Conservation (phyloP, 164 flowering plant genomes). For the Houttuynia cordata region DNA sequence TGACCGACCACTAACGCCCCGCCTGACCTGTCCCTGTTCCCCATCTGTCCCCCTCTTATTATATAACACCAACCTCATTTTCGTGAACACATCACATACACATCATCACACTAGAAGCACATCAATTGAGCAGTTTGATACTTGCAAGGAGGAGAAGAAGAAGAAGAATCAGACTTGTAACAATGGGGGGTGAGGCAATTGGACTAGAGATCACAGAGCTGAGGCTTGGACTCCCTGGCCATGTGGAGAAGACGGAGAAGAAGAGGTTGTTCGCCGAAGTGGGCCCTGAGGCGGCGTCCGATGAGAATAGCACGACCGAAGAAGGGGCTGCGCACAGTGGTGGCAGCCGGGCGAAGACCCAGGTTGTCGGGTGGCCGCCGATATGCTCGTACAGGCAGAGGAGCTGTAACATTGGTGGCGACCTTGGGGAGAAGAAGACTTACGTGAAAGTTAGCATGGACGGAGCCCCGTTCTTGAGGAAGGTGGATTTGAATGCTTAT, state of each 20-base stretch:
- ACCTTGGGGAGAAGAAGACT: constrained; percentile 10
- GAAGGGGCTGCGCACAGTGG: constrained; percentile 9
- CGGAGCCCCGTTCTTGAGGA: constrained; percentile 67
- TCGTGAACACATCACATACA: not conserved
- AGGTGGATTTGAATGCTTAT: constrained; percentile 43
- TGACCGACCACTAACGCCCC: constrained; percentile 34
- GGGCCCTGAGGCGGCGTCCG: not conserved
- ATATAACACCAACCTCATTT: constrained; percentile 10
- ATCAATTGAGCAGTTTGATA: not conserved
- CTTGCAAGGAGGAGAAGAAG: not conserved
- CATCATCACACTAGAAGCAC: no score
- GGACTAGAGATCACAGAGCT: constrained; percentile 80
- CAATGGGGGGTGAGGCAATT: constrained; percentile 19
- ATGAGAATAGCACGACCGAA: constrained; percentile 6
- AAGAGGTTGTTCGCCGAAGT: constrained; percentile 57
- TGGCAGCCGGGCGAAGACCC: constrained; percentile 17
- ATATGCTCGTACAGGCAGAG: constrained; percentile 53
- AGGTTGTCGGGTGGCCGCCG: constrained; percentile 88
- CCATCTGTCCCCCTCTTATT: constrained; percentile 9
- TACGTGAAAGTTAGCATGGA: constrained; percentile 87
- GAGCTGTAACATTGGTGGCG: constrained; percentile 13
- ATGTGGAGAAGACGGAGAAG: constrained; percentile 28
- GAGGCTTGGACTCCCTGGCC: constrained; percentile 58
- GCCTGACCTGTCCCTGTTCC: constrained; percentile 31
- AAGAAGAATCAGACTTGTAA: not conserved